Base-by-base conservation (phyloP, 257 asterid genomes). In the Eustoma russellianum region DNA sequence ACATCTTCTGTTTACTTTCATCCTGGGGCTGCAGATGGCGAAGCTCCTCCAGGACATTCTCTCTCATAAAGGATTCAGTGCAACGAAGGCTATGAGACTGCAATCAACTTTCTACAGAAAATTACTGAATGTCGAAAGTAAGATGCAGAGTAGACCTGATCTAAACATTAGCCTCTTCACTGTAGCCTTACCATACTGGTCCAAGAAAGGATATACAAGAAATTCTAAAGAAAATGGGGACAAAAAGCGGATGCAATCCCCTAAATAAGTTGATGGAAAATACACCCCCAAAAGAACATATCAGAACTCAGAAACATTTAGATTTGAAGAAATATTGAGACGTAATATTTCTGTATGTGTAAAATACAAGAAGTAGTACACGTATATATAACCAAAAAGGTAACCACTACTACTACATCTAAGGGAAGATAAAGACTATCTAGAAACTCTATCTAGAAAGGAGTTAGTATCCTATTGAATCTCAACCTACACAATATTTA, bases 1-100 rank as follows among this genome's bases (percentile, higher is more conserved):
- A 58, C 96, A 86, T 90, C 69, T 80, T 90, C 19, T 65, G 68
- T 65, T 81, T 90, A 69, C 71, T 73, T 65, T 71, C 74, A 15
- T 72, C 83, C 51, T 74, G 66, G 34, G 94, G 75, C 66, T 80
- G 79, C 54, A 74, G 41, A 38, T 74, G 95, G 50, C 75, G 81
- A 64, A 90, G 63, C 62, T 80, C 96, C 71, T 24, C 87, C 76
- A 74, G 64, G 30, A 90, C 98, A 75, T 90, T 90, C 33, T 90
- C 98, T 66, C 73, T 78, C 96, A 83, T 90, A 67, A 90, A 86
- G 55, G 91, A 83, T 67, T 90, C 98, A 2, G 88, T 83, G 55
- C 94, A 86, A 11, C 82, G 80, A 66, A 82, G 74, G 66, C 93
- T 83, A 67, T 90, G 98, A 53, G 96, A 83, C 96, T 83, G 83